phyloP scores from a whole-genome alignment of 1,139 yeast genomes.

The Saccharomyces hybrid region DNA sequence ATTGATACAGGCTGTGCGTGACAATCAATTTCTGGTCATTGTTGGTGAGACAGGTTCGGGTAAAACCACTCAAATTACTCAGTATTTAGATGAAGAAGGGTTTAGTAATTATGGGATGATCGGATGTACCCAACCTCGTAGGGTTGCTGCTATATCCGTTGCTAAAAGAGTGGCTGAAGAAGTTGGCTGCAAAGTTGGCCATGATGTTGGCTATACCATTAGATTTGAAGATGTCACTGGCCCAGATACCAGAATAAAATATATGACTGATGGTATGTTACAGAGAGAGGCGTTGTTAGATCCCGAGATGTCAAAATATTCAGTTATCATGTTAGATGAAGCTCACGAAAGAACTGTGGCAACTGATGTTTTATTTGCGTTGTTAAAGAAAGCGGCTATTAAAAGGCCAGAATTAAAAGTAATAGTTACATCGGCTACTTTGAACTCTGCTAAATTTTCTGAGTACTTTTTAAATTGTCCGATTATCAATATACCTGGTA shows the following conservation, averaged over 20 bases:
- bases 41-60: slow-evolving; percentile 99
- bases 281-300: slow-evolving; percentile 77
- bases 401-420: slow-evolving; percentile 69
- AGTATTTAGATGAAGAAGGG: slow-evolving; percentile 77
- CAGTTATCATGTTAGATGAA: slow-evolving; percentile 86
- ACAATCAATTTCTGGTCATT: slow-evolving; percentile 71
- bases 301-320: slow-evolving; percentile 62
- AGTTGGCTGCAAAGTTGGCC: slow-evolving; percentile 62
- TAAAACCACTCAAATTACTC: slow-evolving; percentile 92
- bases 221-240: slow-evolving; percentile 76
- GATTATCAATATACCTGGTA: slow-evolving; percentile 73
- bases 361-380: slow-evolving; percentile 84
- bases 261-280: slow-evolving; percentile 93
- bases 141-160: slow-evolving; percentile 93
- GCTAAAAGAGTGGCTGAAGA: slow-evolving; percentile 90
- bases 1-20: slow-evolving; percentile 53
- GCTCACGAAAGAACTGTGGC: slow-evolving; percentile 95
- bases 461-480: slow-evolving; percentile 74
- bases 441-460: slow-evolving; percentile 80
- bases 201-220: slow-evolving; percentile 78
- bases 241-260: slow-evolving; percentile 62
- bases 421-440: slow-evolving; percentile 86
- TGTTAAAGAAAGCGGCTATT: slow-evolving; percentile 63
- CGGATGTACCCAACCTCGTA: slow-evolving; percentile 92
- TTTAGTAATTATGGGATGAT: slow-evolving; percentile 52